phyloP scores from a whole-genome alignment of 176 grass and related monocot genomes.

The Oryza brachyantha region DNA sequence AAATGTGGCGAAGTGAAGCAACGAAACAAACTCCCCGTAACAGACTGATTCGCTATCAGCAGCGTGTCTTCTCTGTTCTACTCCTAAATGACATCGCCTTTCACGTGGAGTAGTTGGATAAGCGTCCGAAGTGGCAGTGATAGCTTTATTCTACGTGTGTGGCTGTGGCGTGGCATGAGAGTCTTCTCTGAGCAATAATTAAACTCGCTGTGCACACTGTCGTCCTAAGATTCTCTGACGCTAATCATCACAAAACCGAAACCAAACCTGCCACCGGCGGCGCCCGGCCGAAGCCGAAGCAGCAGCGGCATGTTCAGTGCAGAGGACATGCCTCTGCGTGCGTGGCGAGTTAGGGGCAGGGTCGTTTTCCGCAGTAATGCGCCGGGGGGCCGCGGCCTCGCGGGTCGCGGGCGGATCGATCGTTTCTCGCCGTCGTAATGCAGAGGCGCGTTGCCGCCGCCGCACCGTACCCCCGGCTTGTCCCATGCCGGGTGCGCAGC shows the following conservation, averaged over 20 bases:
- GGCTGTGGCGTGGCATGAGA: no score
- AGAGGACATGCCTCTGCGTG: neutral
- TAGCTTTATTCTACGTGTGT: neutral
- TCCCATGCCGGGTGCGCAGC: no score
- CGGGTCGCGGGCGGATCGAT: neutral
- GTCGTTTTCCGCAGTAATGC: conserved; percentile 19
- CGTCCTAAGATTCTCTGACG: neutral
- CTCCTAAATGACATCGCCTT: neutral
- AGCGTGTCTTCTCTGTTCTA: neutral
- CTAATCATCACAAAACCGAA: neutral
- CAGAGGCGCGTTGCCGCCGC: no score
- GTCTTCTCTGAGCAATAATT: neutral
- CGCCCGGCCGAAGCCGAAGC: no score
- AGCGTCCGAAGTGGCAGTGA: neutral
- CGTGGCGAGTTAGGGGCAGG: neutral
- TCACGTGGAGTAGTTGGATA: conserved; percentile 16
- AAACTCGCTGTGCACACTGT: neutral
- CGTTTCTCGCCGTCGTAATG: neutral
- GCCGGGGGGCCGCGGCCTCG: no score
- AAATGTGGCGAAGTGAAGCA: no score
- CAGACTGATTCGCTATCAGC: neutral
- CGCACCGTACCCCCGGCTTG: no score
- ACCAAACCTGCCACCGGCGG: neutral
- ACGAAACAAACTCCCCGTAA: no score
- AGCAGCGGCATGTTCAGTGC: neutral